These are phyloP conservation scores for Saccharomycopsis guyanensis DNA, from an alignment of 805 yeast genomes.

Conservation along the genomic window DNA sequence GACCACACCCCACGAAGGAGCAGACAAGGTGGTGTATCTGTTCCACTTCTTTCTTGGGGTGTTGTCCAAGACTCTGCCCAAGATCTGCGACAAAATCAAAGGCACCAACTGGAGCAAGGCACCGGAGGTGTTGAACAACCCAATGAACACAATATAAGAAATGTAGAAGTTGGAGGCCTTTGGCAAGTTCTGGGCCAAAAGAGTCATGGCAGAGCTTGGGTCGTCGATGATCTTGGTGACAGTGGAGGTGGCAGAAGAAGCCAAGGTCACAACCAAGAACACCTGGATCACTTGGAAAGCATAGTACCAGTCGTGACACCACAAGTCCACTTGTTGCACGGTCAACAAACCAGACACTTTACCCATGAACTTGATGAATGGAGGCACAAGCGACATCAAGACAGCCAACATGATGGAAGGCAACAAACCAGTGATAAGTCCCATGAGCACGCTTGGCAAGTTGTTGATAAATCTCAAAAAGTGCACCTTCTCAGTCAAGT, in stretches of 20 bases:
- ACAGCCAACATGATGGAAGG: slow-evolving; percentile 78
- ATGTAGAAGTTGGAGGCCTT: slow-evolving; percentile 88
- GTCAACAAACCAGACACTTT: slow-evolving; percentile 66
- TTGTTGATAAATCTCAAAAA: slow-evolving; percentile 72
- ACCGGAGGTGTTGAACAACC: slow-evolving; percentile 72
- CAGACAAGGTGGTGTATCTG: slow-evolving; percentile 54
- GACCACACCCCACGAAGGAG: slow-evolving; percentile 72
- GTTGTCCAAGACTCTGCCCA: slow-evolving; percentile 65
- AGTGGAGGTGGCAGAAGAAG: slow-evolving; percentile 76
- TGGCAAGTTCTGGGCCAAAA: slow-evolving; percentile 74
- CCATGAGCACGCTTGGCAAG: slow-evolving; percentile 63
- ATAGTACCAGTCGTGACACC: slow-evolving; percentile 82
- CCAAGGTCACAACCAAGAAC: slow-evolving; percentile 72
- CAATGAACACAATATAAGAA: slow-evolving; percentile 72
- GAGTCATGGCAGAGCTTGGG: slow-evolving; percentile 64
- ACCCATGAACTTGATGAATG: slow-evolving; percentile 72
- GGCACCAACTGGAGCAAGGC: slow-evolving; percentile 67
- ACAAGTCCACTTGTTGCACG: slow-evolving; percentile 62
- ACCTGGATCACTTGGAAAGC: slow-evolving; percentile 89
- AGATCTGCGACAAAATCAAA: slow-evolving; percentile 59
- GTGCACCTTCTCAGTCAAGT: slow-evolving; percentile 59
- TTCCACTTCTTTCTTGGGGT: slow-evolving; percentile 93
- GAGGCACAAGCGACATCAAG: slow-evolving; percentile 82
- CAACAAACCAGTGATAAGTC: slow-evolving; percentile 79
- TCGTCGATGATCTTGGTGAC: slow-evolving; percentile 58